These are phyloP conservation scores for Mimosa bimucronata DNA, from an alignment of 306 rosid species.

Conservation along the genomic window DNA sequence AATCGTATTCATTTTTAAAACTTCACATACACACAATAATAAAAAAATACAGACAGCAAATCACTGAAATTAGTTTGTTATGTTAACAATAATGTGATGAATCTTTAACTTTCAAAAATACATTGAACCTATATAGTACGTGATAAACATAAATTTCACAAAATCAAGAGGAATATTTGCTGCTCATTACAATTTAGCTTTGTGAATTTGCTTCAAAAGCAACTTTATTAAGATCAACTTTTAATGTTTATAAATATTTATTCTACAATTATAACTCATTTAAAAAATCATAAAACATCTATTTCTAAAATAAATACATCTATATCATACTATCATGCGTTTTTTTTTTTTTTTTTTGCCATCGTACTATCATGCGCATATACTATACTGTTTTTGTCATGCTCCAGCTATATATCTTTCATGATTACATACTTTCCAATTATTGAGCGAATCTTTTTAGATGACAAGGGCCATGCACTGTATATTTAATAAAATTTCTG, in stretches of 20 bases:
- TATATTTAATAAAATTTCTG: conserved; percentile 19
- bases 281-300: neutral
- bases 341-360: too few relatives aligned
- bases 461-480: conserved; percentile 27
- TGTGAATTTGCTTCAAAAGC: neutral
- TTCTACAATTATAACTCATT: neutral
- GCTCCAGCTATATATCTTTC: neutral
- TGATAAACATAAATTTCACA: neutral
- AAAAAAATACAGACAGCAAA: neutral
- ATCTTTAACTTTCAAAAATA: neutral
- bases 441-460: conserved; percentile 42
- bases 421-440: conserved; percentile 27
- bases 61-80: neutral
- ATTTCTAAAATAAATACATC: neutral
- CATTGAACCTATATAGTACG: neutral
- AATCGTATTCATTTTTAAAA: neutral
- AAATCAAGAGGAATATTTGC: neutral
- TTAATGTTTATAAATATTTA: neutral
- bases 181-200: neutral
- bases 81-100: neutral
- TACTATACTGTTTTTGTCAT: neutral
- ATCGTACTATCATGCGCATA: too few relatives aligned
- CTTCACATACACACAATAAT: neutral
- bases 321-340: too few relatives aligned
- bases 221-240: neutral